Base-by-base conservation (phyloP, 805 yeast genomes). In the Ogataea philodendri region DNA sequence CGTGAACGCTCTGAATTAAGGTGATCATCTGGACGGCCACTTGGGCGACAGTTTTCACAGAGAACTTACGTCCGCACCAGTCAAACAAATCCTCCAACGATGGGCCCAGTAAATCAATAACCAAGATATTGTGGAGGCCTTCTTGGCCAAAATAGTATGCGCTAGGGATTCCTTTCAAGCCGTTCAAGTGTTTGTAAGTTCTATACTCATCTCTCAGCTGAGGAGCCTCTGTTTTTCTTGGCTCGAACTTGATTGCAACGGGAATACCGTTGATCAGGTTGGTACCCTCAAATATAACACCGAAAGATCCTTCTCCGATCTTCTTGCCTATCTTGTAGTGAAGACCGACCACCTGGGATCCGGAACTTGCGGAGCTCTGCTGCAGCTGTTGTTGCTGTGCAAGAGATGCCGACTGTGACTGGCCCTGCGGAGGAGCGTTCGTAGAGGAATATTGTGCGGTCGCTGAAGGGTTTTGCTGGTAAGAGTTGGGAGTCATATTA, bases 71-170 rank as follows among this genome's bases (percentile, higher is more conserved):
- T 23, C 95, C 94, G 65, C 98, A 93, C 97, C 97, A 93, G 59
- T 93, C 98, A 62, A 93, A 93, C 48, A 93, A 68, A 63, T 93
- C 98, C 60, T 93, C 98, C 45, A 93, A 70, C 1, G 95, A 84
- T 7, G 98, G 98, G 9, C 98, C 98, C 52, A 93, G 71, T 28
- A 93, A 71, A 59, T 93, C 98, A 51, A 93, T 93, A 23, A 93
- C 96, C 46, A 93, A 69, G 34, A 93, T 88, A 61, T 90, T 89
- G 68, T 93, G 97, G 42, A 93, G 76, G 20, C 98, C 97, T 65
- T 93, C 98, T 59, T 93, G 97, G 41, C 98, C 98, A 61, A 90
- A 90, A 60, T 88, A 93, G 66, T 93, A 93, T n/a, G 96, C 97
- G 53, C 81, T 79, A 34, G 98, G 98, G 35, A 93, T 81, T 30